These are phyloP conservation scores for Ustilago loliicola DNA, from an alignment of 1,284 basidiomycete species.

Conservation along the genomic window DNA sequence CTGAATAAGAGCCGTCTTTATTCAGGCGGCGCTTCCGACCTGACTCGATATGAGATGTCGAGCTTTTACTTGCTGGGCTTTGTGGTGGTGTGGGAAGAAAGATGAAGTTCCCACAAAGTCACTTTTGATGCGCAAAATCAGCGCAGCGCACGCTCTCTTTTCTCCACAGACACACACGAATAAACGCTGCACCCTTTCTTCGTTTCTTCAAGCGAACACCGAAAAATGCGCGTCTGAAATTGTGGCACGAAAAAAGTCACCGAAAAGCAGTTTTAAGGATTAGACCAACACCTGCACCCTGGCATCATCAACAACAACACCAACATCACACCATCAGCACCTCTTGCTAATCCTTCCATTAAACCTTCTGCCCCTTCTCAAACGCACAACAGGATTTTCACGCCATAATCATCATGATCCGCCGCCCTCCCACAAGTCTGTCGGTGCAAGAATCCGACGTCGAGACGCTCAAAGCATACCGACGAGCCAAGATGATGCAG, in stretches of 20 bases:
- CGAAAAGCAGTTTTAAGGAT: too few species aligned
- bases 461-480: slow-evolving; percentile 52
- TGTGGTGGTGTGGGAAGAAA: neutral
- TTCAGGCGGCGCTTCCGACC: too few species aligned
- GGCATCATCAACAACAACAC: too few species aligned
- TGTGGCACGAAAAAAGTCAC: slow-evolving; percentile 1
- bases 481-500: slow-evolving; percentile 46
- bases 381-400: too few species aligned
- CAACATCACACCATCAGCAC: neutral
- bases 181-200: neutral
- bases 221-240: slow-evolving; percentile 5
- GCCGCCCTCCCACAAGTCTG: slow-evolving; percentile 38
- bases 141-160: too few species aligned
- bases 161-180: neutral
- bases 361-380: neutral
- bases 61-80: neutral
- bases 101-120: neutral
- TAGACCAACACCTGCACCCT: slow-evolving; percentile 7
- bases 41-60: neutral
- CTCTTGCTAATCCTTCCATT: slow-evolving; percentile 9
- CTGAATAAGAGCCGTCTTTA: neutral
- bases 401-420: slow-evolving; percentile 29
- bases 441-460: slow-evolving; percentile 52
- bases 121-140: neutral
- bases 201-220: too few species aligned